Percentiles rank a stretch among this genome's conserved stretches.
Evolutionary conservation across 1,284 basidiomycete species (phyloP).

Genomic region (Heliocybe sulcata): DNA sequence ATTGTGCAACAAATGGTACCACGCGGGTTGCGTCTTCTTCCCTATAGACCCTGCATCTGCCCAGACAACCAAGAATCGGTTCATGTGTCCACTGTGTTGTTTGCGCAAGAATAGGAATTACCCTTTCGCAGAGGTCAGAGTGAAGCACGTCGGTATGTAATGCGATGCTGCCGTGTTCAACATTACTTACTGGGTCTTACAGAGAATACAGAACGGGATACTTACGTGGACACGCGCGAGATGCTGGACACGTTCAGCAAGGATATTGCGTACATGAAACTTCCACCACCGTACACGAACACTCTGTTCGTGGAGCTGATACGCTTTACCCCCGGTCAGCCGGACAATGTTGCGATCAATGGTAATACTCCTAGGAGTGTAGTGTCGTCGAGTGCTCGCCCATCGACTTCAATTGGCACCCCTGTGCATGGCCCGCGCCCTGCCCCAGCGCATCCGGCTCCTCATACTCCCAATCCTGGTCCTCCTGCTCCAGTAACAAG

Average conservation of each 20-base stretch:
- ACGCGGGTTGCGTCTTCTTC: conserved; percentile 71
- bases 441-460: background rate
- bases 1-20: conserved; percentile 56
- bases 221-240: conserved; percentile 60
- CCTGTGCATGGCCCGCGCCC: background rate
- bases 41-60: conserved; percentile 29
- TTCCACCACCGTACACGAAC: conserved; percentile 52
- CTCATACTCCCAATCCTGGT: conserved; percentile 3
- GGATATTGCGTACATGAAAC: conserved; percentile 59
- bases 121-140: conserved; percentile 65
- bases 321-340: conserved; percentile 48
- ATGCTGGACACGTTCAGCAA: conserved; percentile 72
- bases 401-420: background rate
- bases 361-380: background rate
- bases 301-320: conserved; percentile 72
- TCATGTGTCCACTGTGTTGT: conserved; percentile 68
- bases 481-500: conserved; percentile 1
- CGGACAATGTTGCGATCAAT: conserved; percentile 22
- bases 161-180: conserved; percentile 6
- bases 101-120: conserved; percentile 63
- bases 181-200: conserved; percentile 11
- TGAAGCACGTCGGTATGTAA: conserved; percentile 53
- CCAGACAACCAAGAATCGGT: conserved; percentile 26
- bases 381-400: background rate
- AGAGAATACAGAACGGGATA: conserved; percentile 41